A percentile compares a stretch with the other conserved stretches of the same genome.
These are phyloP conservation scores for Yarrowia divulgata DNA, from an alignment of 805 yeast species.

Conservation along the genomic window DNA sequence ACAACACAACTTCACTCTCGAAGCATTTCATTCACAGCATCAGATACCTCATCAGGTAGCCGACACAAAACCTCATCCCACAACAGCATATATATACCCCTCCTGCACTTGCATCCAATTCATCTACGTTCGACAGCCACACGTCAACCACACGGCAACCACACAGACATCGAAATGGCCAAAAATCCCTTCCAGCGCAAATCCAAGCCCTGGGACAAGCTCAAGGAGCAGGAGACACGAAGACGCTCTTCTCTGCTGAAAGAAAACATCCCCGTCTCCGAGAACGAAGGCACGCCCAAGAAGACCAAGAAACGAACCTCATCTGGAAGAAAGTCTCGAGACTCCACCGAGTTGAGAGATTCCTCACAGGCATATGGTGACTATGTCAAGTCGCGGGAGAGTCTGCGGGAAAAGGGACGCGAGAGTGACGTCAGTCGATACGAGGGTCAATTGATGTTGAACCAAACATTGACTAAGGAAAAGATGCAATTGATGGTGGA, in stretches of 20 bases:
- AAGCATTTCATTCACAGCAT: background rate
- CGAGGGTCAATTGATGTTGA: slow-evolving; percentile 17
- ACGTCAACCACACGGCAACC: too few species aligned
- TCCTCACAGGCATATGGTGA: slow-evolving; percentile 1
- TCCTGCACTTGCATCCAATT: background rate
- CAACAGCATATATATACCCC: background rate
- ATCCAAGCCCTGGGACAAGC: slow-evolving; percentile 37
- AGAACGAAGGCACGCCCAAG: background rate
- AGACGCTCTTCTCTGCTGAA: slow-evolving; percentile 10
- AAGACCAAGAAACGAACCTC: slow-evolving; percentile 9
- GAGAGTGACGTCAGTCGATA: slow-evolving; percentile 25
- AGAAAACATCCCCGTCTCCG: background rate
- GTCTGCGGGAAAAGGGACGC: slow-evolving; percentile 12
- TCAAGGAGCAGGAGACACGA: slow-evolving; percentile 26
- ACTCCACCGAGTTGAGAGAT: background rate
- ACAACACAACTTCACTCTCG: background rate
- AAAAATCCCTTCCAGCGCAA: slow-evolving; percentile 23
- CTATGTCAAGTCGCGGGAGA: slow-evolving; percentile 29
- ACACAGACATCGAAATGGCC: background rate
- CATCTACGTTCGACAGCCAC: too few species aligned
- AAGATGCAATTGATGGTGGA: slow-evolving; percentile 31
- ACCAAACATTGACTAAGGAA: slow-evolving; percentile 15
- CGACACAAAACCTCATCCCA: background rate
- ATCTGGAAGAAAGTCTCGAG: background rate
- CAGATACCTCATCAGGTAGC: background rate